Base-by-base conservation (phyloP, 495 filamentous ascomycete species). In the Podospora pseudocomata region DNA sequence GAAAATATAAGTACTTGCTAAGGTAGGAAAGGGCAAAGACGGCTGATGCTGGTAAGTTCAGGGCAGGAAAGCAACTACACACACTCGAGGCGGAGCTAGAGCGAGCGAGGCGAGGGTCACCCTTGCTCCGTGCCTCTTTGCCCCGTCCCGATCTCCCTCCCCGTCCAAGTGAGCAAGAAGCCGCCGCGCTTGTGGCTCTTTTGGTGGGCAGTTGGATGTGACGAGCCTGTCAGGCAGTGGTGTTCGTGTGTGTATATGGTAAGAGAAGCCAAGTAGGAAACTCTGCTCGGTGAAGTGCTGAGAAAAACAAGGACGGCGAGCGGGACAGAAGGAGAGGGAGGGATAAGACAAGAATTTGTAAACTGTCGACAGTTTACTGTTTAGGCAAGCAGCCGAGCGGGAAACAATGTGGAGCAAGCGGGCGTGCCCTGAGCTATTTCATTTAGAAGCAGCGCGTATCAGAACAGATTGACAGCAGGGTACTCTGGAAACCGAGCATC, bases 401-500 rank as follows among this genome's bases (percentile, higher is more conserved):
- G 71, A 74, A 76, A 74, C 72, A 73, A 69, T 73, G 76, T 76
- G 74, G 76, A 76, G 76, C 53, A 70, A 64, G 69, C 65, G 67
- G 63, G 64, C 54, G 74, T 72, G 72, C 67, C 70, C 72, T 71
- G 71, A 65, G 71, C 74, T 74, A 78, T 76, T 76, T 76, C 71
- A 77, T 78, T 80, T 74, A 64, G 69, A 71, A 72, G 67, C 71
- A 75, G 75, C 70, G 75, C 73, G 76, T 77, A 75, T 78, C 78
- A 79, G 75, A 72, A 78, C 63, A 74, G 77, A 79, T 79, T 76
- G 73, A 69, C 75, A 67, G 74, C 72, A 74, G 77, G 74, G 74
- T 75, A 63, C 68, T 34, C 65, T 59, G 67, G 65, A 72, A 67
- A 70, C 70, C 63, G 67, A 73, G 66, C 68, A 63, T 66, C 65